Base-by-base conservation (phyloP, 441 rosid species). In the Populus hybrid region DNA sequence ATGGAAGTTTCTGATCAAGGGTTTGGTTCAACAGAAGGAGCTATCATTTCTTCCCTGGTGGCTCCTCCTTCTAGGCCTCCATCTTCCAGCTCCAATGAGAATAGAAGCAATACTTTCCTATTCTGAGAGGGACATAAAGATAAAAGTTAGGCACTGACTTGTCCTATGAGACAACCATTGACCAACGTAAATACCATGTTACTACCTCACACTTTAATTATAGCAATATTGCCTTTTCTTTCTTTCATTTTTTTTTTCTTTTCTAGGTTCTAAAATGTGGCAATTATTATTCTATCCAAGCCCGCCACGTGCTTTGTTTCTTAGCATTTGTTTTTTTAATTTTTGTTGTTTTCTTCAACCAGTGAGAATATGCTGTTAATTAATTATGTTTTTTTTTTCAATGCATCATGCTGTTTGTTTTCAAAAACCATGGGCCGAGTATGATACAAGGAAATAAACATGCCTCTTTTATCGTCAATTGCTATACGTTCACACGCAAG, bases 111-210 rank as follows among this genome's bases (percentile, higher is more conserved):
- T 72, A 50, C 70, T 61, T 84, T 79, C 84, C 75, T 82, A 80
- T 81, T 75, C 35, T 86, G 88, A 88, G 72, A 81, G 77, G 66
- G 88, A 79, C 84, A 30, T 78, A 79, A 80, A 79, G 84, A 38
- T 66, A 71, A 80, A 85, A 80, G 89, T 86, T 86, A 86, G 91
- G 87, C 73, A 84, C 87, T 82, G 86, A 84, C 91, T 72, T 72
- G 70, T 82, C 76, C 80, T 83, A 75, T 67, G 80, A 72, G 76
- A 81, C 79, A 84, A 68, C 69, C 67, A 76, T 78, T 80, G 85
- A 84, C 85, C 72, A 70, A 21, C 82, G 85, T 84, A 80, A 67
- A 82, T 61, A 61, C 23, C 21, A 23, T 61, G 66, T 24, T 21
- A 61, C 66, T 40, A 40, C 14, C 14, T 23, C 28, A 61, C 66